These are phyloP conservation scores for Cryptococcus sp. DNA, from an alignment of 1,284 basidiomycete species.

Conservation along the genomic window DNA sequence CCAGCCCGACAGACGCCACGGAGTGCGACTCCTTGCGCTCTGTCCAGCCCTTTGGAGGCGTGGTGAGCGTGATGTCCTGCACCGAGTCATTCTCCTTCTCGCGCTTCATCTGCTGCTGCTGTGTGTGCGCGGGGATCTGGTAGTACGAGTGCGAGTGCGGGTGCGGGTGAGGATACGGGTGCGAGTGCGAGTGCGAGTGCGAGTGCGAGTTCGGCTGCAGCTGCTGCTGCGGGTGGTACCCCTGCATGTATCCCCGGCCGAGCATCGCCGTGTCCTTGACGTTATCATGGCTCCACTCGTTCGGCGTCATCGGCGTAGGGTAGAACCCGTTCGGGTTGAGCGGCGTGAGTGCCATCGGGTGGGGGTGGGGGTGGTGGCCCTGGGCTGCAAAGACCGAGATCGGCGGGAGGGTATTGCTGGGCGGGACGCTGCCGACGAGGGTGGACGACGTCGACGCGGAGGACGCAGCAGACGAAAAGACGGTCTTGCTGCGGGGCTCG, in stretches of 20 bases:
- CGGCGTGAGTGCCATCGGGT: slow-evolving; percentile 18
- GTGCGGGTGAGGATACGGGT: too few relatives aligned
- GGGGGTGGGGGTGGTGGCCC: neutral
- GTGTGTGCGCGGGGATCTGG: too few relatives aligned
- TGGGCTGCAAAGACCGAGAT: slow-evolving; percentile 22
- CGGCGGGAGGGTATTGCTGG: slow-evolving; percentile 17
- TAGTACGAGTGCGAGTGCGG: too few relatives aligned
- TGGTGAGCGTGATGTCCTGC: slow-evolving; percentile 32
- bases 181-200: too few relatives aligned
- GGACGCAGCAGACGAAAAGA: slow-evolving; percentile 25
- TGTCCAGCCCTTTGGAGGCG: slow-evolving; percentile 24
- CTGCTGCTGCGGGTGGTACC: too few relatives aligned
- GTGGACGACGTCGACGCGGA: slow-evolving; percentile 29
- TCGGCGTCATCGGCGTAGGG: slow-evolving; percentile 23
- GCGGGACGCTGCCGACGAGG: slow-evolving; percentile 17
- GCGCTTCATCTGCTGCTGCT: neutral
- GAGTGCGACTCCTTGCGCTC: slow-evolving; percentile 12
- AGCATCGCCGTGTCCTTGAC: slow-evolving; percentile 11
- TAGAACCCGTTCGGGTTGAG: slow-evolving; percentile 18
- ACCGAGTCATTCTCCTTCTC: slow-evolving; percentile 15
- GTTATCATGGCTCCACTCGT: slow-evolving; percentile 10
- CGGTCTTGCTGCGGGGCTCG: slow-evolving; percentile 4
- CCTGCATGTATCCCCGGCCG: slow-evolving; percentile 4
- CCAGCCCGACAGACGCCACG: slow-evolving; percentile 37
- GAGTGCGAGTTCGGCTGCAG: too few relatives aligned